Evolutionary conservation across 805 yeast genomes (phyloP).

Genomic region (Wickerhamomyces queroliae): DNA sequence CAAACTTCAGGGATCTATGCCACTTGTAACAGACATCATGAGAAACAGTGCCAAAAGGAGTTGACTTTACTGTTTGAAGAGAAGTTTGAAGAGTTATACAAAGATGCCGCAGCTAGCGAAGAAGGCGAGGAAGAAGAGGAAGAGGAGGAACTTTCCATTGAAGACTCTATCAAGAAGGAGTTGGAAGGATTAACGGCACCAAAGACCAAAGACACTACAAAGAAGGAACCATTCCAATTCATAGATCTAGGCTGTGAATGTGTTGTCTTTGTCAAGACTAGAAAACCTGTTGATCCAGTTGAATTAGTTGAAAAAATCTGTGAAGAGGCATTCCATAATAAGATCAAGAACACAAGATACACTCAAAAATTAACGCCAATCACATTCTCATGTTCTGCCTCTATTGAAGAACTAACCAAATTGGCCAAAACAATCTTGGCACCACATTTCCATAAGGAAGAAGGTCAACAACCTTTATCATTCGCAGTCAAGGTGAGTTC

Average conservation of each 20-base stretch:
- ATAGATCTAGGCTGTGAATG: conserved; percentile 74
- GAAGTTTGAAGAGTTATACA: conserved; percentile 40
- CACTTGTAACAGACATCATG: conserved; percentile 80
- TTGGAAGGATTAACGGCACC: conserved; percentile 42
- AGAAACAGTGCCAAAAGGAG: conserved; percentile 72
- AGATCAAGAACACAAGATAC: conserved; percentile 57
- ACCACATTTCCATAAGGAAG: conserved; percentile 58
- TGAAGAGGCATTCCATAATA: conserved; percentile 45
- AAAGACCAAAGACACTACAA: conserved; percentile 27
- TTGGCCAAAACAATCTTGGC: conserved; percentile 54
- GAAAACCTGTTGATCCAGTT: conserved; percentile 76
- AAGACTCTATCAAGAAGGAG: conserved; percentile 71
- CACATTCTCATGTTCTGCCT: conserved; percentile 66
- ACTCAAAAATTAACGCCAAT: conserved; percentile 81
- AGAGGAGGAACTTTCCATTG: conserved; percentile 51
- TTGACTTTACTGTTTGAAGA: conserved; percentile 54
- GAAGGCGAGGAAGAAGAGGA: conserved; percentile 28
- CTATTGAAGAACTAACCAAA: conserved; percentile 58
- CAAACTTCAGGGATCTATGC: conserved; percentile 85
- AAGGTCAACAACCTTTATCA: conserved; percentile 28
- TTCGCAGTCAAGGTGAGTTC: conserved; percentile 81
- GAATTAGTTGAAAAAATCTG: conserved; percentile 61
- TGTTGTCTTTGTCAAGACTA: conserved; percentile 76
- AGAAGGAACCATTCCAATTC: conserved; percentile 47
- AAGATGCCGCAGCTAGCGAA: conserved; percentile 21